A percentile compares a stretch with the other conserved stretches of the same genome.
phyloP scores from a whole-genome alignment of 352 stramenopile genomes.

The Globisporangium megalacanthum region DNA sequence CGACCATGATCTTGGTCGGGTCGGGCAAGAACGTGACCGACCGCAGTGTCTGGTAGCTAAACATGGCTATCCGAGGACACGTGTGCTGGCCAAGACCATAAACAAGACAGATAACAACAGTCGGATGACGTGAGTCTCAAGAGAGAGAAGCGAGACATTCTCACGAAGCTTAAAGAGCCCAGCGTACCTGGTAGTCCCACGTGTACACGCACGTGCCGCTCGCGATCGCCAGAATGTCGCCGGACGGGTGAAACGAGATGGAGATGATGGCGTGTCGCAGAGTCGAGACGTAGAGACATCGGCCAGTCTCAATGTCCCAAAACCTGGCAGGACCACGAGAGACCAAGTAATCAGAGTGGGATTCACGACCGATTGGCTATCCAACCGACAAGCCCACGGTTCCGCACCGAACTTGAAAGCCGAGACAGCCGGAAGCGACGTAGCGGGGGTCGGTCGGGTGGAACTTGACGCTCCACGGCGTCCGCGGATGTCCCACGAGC shows the following conservation, averaged over 20 bases:
- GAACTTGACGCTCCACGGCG: conserved; percentile 98
- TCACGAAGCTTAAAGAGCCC: not conserved
- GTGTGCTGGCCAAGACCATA: conserved; percentile 39
- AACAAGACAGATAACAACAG: not conserved
- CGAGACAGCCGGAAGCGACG: conserved; percentile 96
- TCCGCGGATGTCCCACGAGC: conserved; percentile 78
- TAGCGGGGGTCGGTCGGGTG: conserved; percentile 92
- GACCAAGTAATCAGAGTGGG: too few species aligned
- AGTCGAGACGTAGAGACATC: conserved; percentile 92
- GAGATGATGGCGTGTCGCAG: conserved; percentile 95
- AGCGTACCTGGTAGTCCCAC: conserved; percentile 91
- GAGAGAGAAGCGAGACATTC: too few species aligned
- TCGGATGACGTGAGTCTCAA: too few species aligned
- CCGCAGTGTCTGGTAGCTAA: conserved; percentile 87
- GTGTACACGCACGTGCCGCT: conserved; percentile 94
- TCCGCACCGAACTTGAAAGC: conserved; percentile 88
- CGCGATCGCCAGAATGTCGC: conserved; percentile 92
- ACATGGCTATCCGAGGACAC: conserved; percentile 81
- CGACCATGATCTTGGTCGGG: conserved; percentile 91
- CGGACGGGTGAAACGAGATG: conserved; percentile 94
- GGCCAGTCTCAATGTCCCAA: conserved; percentile 85
- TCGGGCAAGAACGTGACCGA: conserved; percentile 93
- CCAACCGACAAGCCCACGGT: not conserved
- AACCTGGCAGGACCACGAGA: conserved; percentile 30
- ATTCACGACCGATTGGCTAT: too few species aligned